These are phyloP conservation scores for Xerocomellus amylosporus DNA, from an alignment of 768 basidiomycete genomes.

Conservation along the genomic window DNA sequence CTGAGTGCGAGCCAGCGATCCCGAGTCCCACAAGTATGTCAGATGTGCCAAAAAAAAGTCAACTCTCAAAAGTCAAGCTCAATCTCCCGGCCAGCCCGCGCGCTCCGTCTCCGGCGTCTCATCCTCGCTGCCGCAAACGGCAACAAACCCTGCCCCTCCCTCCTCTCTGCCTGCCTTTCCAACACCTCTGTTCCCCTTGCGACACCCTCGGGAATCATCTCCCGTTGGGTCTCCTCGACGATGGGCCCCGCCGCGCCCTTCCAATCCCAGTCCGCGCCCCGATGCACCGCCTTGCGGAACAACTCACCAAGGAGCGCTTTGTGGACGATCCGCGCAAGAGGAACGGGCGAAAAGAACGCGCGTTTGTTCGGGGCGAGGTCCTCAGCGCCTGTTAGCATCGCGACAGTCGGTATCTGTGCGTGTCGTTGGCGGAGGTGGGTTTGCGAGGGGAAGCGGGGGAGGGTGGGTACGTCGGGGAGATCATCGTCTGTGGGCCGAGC, in stretches of 20 bases:
- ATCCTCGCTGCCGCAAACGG: slow-evolving; percentile 25
- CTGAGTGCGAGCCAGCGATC: not conserved
- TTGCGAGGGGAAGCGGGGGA: not conserved
- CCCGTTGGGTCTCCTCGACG: slow-evolving; percentile 8
- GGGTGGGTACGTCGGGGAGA: not conserved
- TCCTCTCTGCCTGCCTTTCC: not conserved
- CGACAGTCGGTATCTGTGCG: slow-evolving; percentile 10
- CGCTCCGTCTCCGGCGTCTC: slow-evolving; percentile 12
- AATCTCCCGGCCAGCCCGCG: slow-evolving; percentile 17
- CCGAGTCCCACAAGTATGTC: no score
- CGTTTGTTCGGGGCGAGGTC: not conserved
- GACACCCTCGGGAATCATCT: slow-evolving; percentile 15
- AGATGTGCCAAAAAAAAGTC: not conserved
- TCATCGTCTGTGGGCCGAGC: not conserved
- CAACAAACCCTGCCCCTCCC: not conserved
- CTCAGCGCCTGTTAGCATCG: not conserved
- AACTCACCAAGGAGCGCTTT: slow-evolving; percentile 19
- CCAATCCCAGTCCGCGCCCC: slow-evolving; percentile 25
- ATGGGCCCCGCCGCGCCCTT: slow-evolving; percentile 13
- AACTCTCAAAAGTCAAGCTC: slow-evolving; percentile 2
- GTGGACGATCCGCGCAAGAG: slow-evolving; percentile 23
- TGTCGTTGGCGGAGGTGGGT: not conserved
- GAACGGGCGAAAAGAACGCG: slow-evolving; percentile 18
- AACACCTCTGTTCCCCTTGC: not conserved
- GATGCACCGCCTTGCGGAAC: slow-evolving; percentile 20